These are phyloP conservation scores for Elaeagnus macrophylla DNA, from an alignment of 306 rosid genomes.

Conservation along the genomic window DNA sequence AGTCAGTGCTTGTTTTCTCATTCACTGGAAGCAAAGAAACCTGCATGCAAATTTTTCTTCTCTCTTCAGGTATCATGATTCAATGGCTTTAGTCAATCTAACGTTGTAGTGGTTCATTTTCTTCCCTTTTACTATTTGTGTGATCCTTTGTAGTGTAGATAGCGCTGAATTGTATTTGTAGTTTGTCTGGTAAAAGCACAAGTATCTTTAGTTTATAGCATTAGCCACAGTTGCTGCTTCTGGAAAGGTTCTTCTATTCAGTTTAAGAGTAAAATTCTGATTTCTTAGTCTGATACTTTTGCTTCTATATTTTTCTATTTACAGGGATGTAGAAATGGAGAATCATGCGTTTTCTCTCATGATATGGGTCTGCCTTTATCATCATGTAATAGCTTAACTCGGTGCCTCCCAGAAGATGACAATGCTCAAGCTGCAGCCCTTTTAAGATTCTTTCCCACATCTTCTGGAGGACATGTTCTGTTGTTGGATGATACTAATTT, in stretches of 20 bases:
- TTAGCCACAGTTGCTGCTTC: not conserved
- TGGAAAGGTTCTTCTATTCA: not conserved
- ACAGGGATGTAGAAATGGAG: conserved; percentile 83
- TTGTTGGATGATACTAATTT: conserved; percentile 59
- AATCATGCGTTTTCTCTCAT: conserved; percentile 61
- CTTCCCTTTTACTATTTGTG: too few relatives aligned
- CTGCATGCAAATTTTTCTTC: conserved; percentile 61
- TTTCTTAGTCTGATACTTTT: not conserved
- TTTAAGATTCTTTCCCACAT: conserved; percentile 33
- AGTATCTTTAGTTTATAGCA: too few relatives aligned
- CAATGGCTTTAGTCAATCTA: not conserved
- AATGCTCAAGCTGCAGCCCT: conserved; percentile 34
- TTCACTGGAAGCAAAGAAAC: conserved; percentile 45
- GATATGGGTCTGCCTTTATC: conserved; percentile 25
- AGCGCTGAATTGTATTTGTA: too few relatives aligned
- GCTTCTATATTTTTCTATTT: conserved; percentile 8
- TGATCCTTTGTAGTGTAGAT: too few relatives aligned
- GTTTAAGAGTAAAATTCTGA: not conserved
- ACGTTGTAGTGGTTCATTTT: too few relatives aligned
- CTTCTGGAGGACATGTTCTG: conserved; percentile 44
- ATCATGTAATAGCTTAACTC: conserved; percentile 23
- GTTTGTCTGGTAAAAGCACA: too few relatives aligned
- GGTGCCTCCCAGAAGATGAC: conserved; percentile 45
- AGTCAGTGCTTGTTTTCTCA: conserved; percentile 60
- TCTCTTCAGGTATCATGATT: conserved; percentile 54